phyloP scores from a whole-genome alignment of 306 rosid genomes.

The Citrullus colocynthis region DNA sequence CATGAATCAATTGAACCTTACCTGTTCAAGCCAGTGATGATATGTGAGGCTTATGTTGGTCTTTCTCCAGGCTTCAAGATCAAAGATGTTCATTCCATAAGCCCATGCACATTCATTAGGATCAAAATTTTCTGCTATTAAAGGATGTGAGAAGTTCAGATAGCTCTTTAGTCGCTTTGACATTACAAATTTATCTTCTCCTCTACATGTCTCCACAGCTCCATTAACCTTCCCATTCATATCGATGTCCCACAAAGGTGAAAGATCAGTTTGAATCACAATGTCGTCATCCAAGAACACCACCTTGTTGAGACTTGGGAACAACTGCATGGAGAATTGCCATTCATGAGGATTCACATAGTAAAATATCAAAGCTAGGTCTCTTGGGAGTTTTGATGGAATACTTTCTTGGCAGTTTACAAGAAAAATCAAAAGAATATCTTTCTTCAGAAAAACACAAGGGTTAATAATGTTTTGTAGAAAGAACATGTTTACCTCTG shows the following conservation, averaged over 20 bases:
- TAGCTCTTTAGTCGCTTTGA: constrained; percentile 82
- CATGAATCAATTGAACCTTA: neutral
- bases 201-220: constrained; percentile 88
- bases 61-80: constrained; percentile 91
- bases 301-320: constrained; percentile 84
- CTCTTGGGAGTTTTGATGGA: neutral
- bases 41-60: constrained; percentile 84
- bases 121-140: constrained; percentile 42
- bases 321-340: constrained; percentile 37
- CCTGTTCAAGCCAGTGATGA: constrained; percentile 89
- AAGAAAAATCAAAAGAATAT: neutral
- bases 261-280: constrained; percentile 93
- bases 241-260: constrained; percentile 93
- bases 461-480: neutral
- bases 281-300: constrained; percentile 93
- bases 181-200: constrained; percentile 96
- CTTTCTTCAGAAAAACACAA: neutral
- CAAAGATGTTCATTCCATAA: constrained; percentile 96
- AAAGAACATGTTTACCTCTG: constrained; percentile 49
- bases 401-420: neutral
- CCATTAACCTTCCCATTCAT: constrained; percentile 94
- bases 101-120: constrained; percentile 97
- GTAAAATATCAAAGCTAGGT: neutral
- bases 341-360: neutral
- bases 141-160: constrained; percentile 94